Conservation (phyloP, 768 basidiomycete genomes). For the Suillus subaureus region DNA sequence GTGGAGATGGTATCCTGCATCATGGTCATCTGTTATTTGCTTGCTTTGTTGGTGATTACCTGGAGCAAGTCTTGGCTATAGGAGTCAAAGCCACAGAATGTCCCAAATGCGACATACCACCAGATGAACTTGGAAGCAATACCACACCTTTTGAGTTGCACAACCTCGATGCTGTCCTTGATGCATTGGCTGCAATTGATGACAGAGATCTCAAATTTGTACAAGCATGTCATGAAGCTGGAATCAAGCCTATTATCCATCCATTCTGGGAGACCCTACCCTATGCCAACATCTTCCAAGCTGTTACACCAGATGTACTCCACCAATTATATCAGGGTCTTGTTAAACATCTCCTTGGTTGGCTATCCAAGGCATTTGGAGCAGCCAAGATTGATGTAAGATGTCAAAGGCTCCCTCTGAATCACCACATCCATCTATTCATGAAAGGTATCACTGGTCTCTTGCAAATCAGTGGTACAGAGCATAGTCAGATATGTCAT, state of each 20-base stretch:
- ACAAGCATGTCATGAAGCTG: background rate
- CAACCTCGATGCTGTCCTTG: background rate
- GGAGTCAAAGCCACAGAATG: background rate
- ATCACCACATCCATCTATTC: background rate
- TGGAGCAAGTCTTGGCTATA: background rate
- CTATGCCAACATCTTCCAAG: background rate
- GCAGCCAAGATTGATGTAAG: background rate
- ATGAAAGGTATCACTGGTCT: background rate
- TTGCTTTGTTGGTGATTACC: background rate
- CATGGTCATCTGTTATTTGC: background rate
- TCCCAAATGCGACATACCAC: background rate
- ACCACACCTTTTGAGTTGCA: too few species aligned
- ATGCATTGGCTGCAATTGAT: background rate
- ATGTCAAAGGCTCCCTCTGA: background rate
- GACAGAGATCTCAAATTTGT: background rate
- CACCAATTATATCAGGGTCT: background rate
- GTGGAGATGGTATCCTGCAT: background rate
- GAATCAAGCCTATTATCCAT: background rate
- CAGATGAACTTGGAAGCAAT: too few species aligned
- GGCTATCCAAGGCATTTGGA: background rate
- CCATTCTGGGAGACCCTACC: background rate
- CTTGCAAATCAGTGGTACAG: background rate
- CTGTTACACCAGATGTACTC: background rate
- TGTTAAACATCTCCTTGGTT: background rate
- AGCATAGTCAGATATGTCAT: background rate